phyloP scores from a whole-genome alignment of 2,329 filamentous ascomycete species.

The Monosporascus sp. region DNA sequence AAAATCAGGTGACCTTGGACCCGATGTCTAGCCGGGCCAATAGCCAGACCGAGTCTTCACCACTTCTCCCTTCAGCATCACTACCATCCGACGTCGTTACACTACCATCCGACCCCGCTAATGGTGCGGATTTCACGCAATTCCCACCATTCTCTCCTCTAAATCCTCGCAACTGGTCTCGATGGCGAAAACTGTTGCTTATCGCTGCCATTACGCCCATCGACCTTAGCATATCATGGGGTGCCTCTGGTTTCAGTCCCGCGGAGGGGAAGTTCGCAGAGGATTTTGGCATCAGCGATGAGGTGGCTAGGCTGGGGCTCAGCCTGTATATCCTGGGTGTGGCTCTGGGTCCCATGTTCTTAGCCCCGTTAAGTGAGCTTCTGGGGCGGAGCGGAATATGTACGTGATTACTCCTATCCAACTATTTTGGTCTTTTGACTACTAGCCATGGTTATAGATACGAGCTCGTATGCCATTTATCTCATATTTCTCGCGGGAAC shows the following conservation, averaged over 20 bases:
- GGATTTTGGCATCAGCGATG: constrained; percentile 33
- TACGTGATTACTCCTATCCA: background rate
- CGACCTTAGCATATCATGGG: constrained; percentile 34
- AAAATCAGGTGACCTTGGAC: too few species aligned
- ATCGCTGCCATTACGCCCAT: constrained; percentile 24
- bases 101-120: background rate
- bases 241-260: constrained; percentile 42
- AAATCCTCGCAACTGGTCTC: constrained; percentile 28
- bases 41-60: background rate
- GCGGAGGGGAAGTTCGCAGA: constrained; percentile 34
- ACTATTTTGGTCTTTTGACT: background rate
- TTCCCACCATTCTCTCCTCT: background rate
- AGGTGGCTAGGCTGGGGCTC: constrained; percentile 38
- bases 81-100: background rate
- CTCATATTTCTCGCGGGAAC: constrained; percentile 37
- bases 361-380: constrained; percentile 32
- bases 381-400: constrained; percentile 37
- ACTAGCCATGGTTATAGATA: constrained; percentile 14
- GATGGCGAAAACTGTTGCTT: constrained; percentile 29
- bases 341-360: constrained; percentile 30
- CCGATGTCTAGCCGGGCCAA: too few species aligned
- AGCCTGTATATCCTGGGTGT: constrained; percentile 42
- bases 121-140: background rate
- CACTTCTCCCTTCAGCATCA: background rate
- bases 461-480: constrained; percentile 36